phyloP scores from a whole-genome alignment of 768 basidiomycete genomes.

The Russula sp. region DNA sequence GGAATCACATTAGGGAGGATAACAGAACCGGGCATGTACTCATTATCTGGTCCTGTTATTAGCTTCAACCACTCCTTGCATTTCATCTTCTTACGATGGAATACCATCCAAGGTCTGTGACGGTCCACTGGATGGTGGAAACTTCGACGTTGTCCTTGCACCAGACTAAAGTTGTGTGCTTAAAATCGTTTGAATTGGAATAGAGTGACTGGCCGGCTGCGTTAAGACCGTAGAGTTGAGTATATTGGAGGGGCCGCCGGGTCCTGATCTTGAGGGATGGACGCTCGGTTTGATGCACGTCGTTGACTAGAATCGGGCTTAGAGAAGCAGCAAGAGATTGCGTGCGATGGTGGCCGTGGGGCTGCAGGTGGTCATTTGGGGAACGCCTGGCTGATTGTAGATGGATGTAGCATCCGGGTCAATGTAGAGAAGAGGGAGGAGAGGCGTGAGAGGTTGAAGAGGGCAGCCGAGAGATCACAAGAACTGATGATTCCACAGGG shows the following conservation, averaged over 20 bases:
- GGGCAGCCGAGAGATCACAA: too few relatives aligned
- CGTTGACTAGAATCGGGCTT: slow-evolving; percentile 6
- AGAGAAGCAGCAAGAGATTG: background rate
- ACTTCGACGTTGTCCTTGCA: slow-evolving; percentile 8
- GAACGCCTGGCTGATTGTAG: too few relatives aligned
- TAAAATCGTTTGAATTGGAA: background rate
- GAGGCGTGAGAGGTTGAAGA: too few relatives aligned
- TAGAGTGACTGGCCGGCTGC: slow-evolving; percentile 4
- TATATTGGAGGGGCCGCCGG: too few relatives aligned
- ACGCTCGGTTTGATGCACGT: background rate
- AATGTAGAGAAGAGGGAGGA: too few relatives aligned
- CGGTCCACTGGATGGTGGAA: slow-evolving; percentile 14
- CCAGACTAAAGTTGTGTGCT: slow-evolving; percentile 4
- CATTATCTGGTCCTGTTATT: background rate
- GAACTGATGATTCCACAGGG: too few relatives aligned
- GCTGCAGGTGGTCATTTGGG: too few relatives aligned
- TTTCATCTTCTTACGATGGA: slow-evolving; percentile 8
- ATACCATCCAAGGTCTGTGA: slow-evolving; percentile 15
- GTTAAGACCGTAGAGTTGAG: slow-evolving; percentile 1
- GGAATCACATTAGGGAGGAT: too few relatives aligned
- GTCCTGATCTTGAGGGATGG: too few relatives aligned
- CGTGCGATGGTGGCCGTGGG: background rate
- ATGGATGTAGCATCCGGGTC: too few relatives aligned
- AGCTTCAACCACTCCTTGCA: slow-evolving; percentile 18
- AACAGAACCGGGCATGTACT: background rate